Percentiles rank a stretch among this genome's conserved stretches.
Evolutionary conservation across 345 rosid species (phyloP).

Genomic region (Heritiera littoralis): DNA sequence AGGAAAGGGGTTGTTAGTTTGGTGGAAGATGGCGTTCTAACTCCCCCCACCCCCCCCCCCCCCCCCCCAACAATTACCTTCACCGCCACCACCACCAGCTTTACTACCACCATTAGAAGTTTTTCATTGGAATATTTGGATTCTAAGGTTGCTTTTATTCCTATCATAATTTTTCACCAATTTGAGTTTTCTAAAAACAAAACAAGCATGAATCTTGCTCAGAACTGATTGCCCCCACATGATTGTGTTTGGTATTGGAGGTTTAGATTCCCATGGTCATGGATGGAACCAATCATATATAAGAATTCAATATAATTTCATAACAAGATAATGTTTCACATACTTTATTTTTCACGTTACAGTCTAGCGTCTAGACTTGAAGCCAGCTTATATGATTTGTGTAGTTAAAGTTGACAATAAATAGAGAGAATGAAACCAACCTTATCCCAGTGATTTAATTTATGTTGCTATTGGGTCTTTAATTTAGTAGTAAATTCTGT

Average conservation of each 20-base stretch:
- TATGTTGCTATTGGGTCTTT: neutral
- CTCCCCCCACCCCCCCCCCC: neutral
- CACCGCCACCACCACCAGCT: neutral
- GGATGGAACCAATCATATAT: neutral
- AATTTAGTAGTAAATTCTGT: neutral
- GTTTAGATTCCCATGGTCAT: neutral
- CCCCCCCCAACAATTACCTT: too few species aligned
- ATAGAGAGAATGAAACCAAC: neutral
- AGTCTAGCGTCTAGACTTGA: neutral
- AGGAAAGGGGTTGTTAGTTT: neutral
- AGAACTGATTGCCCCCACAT: neutral
- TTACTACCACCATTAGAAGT: slow-evolving; percentile 18
- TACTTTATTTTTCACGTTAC: neutral
- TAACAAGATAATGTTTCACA: neutral
- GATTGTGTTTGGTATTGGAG: slow-evolving; percentile 15
- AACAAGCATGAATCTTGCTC: slow-evolving; percentile 15
- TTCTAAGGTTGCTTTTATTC: neutral
- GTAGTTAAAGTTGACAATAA: neutral
- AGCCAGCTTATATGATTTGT: neutral
- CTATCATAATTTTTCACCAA: neutral
- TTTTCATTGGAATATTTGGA: slow-evolving; percentile 10
- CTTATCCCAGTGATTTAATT: neutral
- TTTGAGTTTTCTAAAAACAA: neutral
- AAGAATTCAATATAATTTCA: neutral
- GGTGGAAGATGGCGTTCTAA: neutral